Percentiles rank a stretch among this genome's conserved stretches.
phyloP scores from a whole-genome alignment of 805 yeast species.

The Dipodascus albidus region DNA sequence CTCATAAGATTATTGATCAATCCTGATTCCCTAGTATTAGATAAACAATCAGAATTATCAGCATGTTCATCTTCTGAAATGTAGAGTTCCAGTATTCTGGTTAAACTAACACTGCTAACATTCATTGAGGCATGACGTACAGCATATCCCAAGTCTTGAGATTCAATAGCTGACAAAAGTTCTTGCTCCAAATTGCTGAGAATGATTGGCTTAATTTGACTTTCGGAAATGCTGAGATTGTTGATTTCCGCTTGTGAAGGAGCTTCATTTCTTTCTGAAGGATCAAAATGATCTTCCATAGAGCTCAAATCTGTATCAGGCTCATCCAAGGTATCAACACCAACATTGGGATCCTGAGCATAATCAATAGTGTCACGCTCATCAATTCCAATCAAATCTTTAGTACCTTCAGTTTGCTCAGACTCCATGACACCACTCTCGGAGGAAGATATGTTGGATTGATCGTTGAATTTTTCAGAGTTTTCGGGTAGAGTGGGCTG shows the following conservation, averaged over 20 bases:
- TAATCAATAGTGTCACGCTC: background rate
- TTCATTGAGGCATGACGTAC: background rate
- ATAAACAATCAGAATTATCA: background rate
- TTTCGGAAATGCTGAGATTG: background rate
- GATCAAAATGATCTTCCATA: background rate
- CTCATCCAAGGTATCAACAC: background rate
- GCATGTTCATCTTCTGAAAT: background rate
- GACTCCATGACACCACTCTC: background rate
- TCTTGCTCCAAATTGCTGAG: background rate
- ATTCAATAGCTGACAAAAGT: background rate
- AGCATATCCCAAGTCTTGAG: conserved; percentile 1
- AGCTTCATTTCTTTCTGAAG: background rate
- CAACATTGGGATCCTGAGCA: background rate
- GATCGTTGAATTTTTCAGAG: background rate
- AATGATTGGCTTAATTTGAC: background rate
- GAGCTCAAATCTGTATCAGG: background rate
- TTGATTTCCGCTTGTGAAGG: background rate
- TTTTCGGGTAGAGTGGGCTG: background rate
- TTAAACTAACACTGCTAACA: background rate
- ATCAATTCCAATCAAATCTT: background rate
- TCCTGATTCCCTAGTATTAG: background rate
- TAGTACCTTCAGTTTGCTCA: background rate
- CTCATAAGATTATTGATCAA: background rate
- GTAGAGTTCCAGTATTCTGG: background rate
- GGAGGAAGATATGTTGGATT: background rate